Percentiles rank a stretch among this genome's conserved stretches.
Evolutionary conservation across 1,284 basidiomycete species (phyloP).

Genomic region (Rhodotorula sp.): DNA sequence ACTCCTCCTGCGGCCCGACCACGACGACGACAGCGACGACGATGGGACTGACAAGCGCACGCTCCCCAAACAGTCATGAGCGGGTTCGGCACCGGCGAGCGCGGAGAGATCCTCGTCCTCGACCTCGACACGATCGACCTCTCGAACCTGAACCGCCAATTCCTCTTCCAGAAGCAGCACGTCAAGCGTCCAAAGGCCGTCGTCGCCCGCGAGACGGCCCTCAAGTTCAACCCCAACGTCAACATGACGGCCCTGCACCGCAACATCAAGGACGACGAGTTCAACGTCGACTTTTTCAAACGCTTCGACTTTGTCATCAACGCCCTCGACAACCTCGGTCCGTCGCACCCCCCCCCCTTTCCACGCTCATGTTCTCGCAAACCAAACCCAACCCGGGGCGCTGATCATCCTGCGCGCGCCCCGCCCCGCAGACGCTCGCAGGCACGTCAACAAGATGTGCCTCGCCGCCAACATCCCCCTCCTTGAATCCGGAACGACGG

Average conservation of each 20-base stretch:
- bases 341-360: conserved; percentile 43
- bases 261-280: conserved; percentile 92
- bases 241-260: conserved; percentile 85
- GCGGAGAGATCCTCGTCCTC: conserved; percentile 52
- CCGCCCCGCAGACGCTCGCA: conserved; percentile 65
- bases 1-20: not conserved
- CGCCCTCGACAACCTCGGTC: conserved; percentile 85
- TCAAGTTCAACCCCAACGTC: conserved; percentile 87
- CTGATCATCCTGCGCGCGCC: not conserved
- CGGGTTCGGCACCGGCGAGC: conserved; percentile 25
- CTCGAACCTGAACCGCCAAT: conserved; percentile 96
- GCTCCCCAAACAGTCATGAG: conserved; percentile 36
- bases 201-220: conserved; percentile 84
- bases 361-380: not conserved
- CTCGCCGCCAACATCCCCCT: conserved; percentile 85
- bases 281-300: conserved; percentile 85
- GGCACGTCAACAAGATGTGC: conserved; percentile 97
- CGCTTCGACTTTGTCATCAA: conserved; percentile 91
- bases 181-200: conserved; percentile 95
- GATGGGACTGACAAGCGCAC: not conserved
- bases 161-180: conserved; percentile 95
- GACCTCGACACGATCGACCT: conserved; percentile 99
- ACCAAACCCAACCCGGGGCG: not conserved
- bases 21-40: not conserved
- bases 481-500: conserved; percentile 95